Evolutionary conservation across 2,329 filamentous ascomycete species (phyloP).

Genomic region (Exophiala spinifera): DNA sequence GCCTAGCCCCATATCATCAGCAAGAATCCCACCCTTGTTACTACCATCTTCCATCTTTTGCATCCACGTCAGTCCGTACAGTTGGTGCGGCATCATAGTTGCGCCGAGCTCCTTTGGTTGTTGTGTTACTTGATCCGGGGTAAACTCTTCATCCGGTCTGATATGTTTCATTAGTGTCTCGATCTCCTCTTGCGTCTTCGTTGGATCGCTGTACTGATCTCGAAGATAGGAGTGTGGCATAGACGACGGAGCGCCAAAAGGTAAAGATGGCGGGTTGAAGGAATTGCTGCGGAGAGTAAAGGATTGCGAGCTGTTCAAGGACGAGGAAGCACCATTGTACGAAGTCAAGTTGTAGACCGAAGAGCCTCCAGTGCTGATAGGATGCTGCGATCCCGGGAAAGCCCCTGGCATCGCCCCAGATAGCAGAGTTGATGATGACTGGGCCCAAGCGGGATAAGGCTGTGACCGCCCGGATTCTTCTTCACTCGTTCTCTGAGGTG

Average conservation of each 20-base stretch:
- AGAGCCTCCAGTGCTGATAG: slow-evolving; percentile 16
- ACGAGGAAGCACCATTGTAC: neutral
- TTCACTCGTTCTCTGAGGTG: neutral
- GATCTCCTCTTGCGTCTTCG: slow-evolving; percentile 62
- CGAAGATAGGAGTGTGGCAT: neutral
- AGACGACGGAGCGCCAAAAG: neutral
- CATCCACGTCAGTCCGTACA: slow-evolving; percentile 73
- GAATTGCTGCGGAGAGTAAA: neutral
- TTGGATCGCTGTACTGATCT: slow-evolving; percentile 39
- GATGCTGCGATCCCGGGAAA: slow-evolving; percentile 13
- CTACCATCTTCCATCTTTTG: slow-evolving; percentile 67
- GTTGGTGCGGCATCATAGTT: slow-evolving; percentile 76
- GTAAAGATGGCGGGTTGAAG: neutral
- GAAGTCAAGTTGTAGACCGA: slow-evolving; percentile 18
- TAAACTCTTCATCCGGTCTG: slow-evolving; percentile 65
- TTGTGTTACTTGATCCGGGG: slow-evolving; percentile 48
- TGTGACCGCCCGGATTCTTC: neutral
- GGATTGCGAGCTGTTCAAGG: neutral
- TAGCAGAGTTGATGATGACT: slow-evolving; percentile 1
- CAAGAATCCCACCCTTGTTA: slow-evolving; percentile 72
- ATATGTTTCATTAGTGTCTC: slow-evolving; percentile 70
- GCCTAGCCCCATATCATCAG: slow-evolving; percentile 79
- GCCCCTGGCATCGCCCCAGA: slow-evolving; percentile 19
- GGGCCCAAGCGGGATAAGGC: neutral
- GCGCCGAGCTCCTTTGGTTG: slow-evolving; percentile 68